phyloP scores from a whole-genome alignment of 2,329 filamentous ascomycete genomes.

The Dactylellina parvicollis region DNA sequence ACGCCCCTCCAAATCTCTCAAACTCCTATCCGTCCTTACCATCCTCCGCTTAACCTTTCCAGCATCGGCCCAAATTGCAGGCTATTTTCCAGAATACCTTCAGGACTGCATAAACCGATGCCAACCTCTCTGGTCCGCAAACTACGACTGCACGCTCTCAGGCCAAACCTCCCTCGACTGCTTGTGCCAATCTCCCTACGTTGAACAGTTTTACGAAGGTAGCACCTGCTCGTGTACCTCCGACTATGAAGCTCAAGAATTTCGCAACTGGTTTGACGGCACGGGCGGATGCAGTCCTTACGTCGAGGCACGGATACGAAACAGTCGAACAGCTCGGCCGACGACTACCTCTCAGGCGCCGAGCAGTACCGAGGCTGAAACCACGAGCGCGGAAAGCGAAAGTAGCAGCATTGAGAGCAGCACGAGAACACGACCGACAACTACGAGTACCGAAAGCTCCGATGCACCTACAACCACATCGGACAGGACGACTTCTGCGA shows the following conservation, averaged over 20 bases:
- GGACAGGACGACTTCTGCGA: background rate
- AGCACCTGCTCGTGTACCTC: conserved; percentile 47
- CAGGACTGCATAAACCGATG: conserved; percentile 34
- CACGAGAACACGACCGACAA: background rate
- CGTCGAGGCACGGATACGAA: conserved; percentile 44
- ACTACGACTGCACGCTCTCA: conserved; percentile 35
- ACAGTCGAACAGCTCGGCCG: conserved; percentile 17
- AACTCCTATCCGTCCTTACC: conserved; percentile 15
- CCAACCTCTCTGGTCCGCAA: conserved; percentile 41
- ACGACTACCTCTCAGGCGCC: conserved; percentile 3
- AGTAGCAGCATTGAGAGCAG: background rate
- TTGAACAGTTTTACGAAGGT: conserved; percentile 48
- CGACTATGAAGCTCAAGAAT: conserved; percentile 41
- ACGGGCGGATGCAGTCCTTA: conserved; percentile 29
- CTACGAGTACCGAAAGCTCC: conserved; percentile 13
- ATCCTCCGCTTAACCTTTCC: conserved; percentile 12
- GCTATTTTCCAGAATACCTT: conserved; percentile 40
- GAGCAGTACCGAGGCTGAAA: conserved; percentile 1
- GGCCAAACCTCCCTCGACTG: conserved; percentile 32
- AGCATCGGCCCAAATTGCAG: conserved; percentile 26
- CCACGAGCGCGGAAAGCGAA: background rate
- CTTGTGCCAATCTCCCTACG: conserved; percentile 39
- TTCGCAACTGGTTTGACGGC: conserved; percentile 52
- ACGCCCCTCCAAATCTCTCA: conserved; percentile 42
- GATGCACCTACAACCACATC: background rate